Base-by-base conservation (phyloP, 805 yeast genomes). In the Wickerhamiella spandovensis region DNA sequence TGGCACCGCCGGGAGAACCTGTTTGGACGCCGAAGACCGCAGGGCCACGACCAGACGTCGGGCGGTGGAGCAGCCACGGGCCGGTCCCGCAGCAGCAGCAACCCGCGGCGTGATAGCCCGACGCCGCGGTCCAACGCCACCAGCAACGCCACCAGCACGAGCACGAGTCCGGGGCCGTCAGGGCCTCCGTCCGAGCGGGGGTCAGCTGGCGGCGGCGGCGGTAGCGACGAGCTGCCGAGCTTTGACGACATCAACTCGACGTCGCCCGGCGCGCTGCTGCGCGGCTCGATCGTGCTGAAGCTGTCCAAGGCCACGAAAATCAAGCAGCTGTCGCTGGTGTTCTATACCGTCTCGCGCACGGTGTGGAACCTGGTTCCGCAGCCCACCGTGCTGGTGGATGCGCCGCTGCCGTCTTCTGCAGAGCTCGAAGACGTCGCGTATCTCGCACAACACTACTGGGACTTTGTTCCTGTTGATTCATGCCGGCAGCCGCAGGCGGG, bases 301-400 rank as follows among this genome's bases (percentile, higher is more conserved):
- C 75, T 89, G 2, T 58, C 79, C 48, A 87, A 86, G 59, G 82
- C 90, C 0, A 73, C 82, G 35, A 83, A 78, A 61, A 69, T 88
- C 57, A 85, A 83, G 64, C 67, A 75, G 28, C 73, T 89, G n/a
- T 65, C 72, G 7, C 68, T 89, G 48, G 68, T 72, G 1, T 77
- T 89, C 56, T 73, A 73, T 54, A 96, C 95, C 1, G 61, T 66
- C 1, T 75, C 84, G 43, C 72, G 81, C 57, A 88, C 96, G 0
- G 90, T 84, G 53, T 88, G 96, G 96, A 94, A 95, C 13, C 95
- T 87, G 60, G 94, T 58, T 35, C 58, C 59, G 47, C 60, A 55
- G 51, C 55, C 58, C n/a, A 51, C 55, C 9, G 56, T 56, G 12
- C 52, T 54, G 22, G 61, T 57, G 37, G 66, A 61, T 47, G 50